Evolutionary conservation across 768 basidiomycete species (phyloP), one percentile per base, ranked within the genome.

Genomic region (Suillus occidentalis): DNA sequence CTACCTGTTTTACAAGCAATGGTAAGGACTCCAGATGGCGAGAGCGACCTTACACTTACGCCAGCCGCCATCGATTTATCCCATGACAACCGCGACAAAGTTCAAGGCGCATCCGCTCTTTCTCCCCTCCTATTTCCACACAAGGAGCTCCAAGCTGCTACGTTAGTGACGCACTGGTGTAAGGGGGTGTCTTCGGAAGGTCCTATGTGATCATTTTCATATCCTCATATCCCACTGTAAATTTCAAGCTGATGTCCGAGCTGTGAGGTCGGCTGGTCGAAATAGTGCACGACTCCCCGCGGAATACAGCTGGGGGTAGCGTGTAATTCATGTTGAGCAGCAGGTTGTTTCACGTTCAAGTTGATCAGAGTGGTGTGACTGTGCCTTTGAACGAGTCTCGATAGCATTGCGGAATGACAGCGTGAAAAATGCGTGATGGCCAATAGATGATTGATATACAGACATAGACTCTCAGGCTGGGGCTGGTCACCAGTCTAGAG

Each of bases 71-170:
- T 49, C 22, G 22, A 49, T 49, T 25, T 25, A 49, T 22, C 18
- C n/a, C 10, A 10, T 22, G 45, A 22, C n/a, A n/a, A 31, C 31
- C 31, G 31, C 31, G 31, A 14, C 22, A 5, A 25, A 22, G 22
- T 25, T 25, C 45, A 16, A 14, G 49, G 25, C 16, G 13, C 22
- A 1, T 50, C 3, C 1, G 25, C 25, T 18, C 31, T 10, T 60
- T 4, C 31, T 36, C 31, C 31, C 25, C 55, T 12, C 49, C 40
- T 45, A 50, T 49, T 65, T 47, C 58, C 59, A 43, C 63, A 40
- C 72, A 96, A 28, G 94, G 90, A 90, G 70, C 91, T 96, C 66
- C 86, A 95, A 85, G 95, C 92, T 60, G 82, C 84, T 52, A 31
- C 31, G 85, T 88, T 66, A 88, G 90, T 65, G 93, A 94, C 75